phyloP scores from a whole-genome alignment of 2,329 filamentous ascomycete genomes.

The Calonectria pteridis region DNA sequence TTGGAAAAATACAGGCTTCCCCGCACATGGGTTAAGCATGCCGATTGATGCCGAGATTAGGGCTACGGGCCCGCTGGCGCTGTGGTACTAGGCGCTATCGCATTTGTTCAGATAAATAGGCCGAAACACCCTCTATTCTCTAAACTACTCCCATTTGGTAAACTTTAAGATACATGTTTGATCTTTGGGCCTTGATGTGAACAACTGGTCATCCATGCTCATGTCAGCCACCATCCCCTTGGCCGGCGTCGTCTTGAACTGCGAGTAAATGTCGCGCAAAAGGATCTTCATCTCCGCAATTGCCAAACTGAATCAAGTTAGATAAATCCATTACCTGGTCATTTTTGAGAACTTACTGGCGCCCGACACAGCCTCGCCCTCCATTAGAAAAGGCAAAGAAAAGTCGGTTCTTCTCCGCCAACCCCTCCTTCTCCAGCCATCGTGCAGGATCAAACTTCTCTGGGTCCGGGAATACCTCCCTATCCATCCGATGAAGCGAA shows the following conservation, averaged over 20 bases:
- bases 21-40: background rate
- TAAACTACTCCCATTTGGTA: slow-evolving; percentile 15
- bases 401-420: slow-evolving; percentile 20
- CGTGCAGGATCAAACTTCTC: slow-evolving; percentile 28
- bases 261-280: slow-evolving; percentile 26
- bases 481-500: slow-evolving; percentile 29
- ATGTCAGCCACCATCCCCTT: slow-evolving; percentile 22
- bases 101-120: background rate
- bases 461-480: slow-evolving; percentile 16
- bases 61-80: background rate
- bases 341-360: slow-evolving; percentile 30
- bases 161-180: slow-evolving; percentile 31
- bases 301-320: slow-evolving; percentile 17
- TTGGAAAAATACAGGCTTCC: background rate
- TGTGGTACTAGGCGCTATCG: background rate
- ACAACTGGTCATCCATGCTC: slow-evolving; percentile 36
- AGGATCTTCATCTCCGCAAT: slow-evolving; percentile 34
- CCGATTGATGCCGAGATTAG: background rate
- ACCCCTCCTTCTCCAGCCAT: slow-evolving; percentile 24
- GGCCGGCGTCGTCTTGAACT: slow-evolving; percentile 13
- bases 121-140: background rate
- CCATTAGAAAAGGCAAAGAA: slow-evolving; percentile 35
- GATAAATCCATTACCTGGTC: background rate
- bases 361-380: slow-evolving; percentile 31
- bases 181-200: slow-evolving; percentile 34